phyloP scores from a whole-genome alignment of 2,329 filamentous ascomycete genomes.

The Fusarium burgessii region DNA sequence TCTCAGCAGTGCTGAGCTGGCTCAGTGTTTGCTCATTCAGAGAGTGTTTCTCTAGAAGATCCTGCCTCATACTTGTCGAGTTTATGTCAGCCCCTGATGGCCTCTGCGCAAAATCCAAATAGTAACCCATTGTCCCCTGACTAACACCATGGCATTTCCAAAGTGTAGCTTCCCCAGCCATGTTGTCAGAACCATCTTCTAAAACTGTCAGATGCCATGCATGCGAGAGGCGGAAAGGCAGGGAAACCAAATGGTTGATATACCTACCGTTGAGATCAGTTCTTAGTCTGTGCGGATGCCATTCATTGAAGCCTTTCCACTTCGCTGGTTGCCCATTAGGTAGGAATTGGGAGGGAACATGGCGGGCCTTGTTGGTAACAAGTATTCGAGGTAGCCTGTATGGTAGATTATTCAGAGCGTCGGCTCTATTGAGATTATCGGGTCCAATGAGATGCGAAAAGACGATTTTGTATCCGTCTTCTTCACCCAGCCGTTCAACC shows the following conservation, averaged over 20 bases:
- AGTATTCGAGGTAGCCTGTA: neutral
- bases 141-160: neutral
- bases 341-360: neutral
- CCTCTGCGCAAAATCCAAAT: neutral
- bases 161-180: neutral
- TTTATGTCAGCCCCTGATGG: neutral
- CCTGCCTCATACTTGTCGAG: neutral
- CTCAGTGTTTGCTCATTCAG: neutral
- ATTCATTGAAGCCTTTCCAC: neutral
- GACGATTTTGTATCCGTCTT: neutral
- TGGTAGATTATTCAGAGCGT: neutral
- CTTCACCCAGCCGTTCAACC: neutral
- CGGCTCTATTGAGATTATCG: neutral
- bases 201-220: neutral
- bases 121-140: neutral
- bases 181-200: neutral
- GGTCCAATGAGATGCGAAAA: constrained; percentile 1
- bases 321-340: neutral
- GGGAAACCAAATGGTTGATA: too few relatives aligned
- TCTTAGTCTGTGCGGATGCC: neutral
- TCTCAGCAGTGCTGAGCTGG: neutral
- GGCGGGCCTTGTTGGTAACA: neutral
- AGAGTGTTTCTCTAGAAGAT: neutral
- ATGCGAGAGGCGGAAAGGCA: too few relatives aligned
- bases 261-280: neutral